Base-by-base conservation (phyloP, 768 basidiomycete genomes). In the Leucocoprinus sp. region DNA sequence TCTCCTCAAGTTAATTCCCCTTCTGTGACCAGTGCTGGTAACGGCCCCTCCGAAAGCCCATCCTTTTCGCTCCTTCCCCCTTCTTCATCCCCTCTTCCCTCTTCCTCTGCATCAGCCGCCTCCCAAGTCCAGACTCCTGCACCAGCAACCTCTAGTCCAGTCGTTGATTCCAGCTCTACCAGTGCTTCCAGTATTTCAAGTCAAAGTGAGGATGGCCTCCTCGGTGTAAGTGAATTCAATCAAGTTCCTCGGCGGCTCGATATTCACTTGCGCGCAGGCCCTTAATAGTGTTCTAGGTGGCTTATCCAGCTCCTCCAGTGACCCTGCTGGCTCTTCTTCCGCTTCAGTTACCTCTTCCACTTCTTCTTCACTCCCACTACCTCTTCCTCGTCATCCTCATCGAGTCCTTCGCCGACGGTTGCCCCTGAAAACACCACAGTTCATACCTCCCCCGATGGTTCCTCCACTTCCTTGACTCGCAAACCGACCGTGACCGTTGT, bases 21-120 rank as follows among this genome's bases (percentile, higher is more conserved):
- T 18, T 51, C 60, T 39, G 58, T 66, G 49, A 62, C 60, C 48
- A 69, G 65, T 50, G 68, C 64, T 33, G 54, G 59, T 28, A 54
- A 58, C 17, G 56, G 64, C 47, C 57, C 57, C 43, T 48, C 43
- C 34, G 37, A 39, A 22, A 54, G 3, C 42, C 31, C 44, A 41
- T 56, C 48, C 17, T 31, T 5, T n/a, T n/a, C n/a, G 45, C 8
- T 11, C 48, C 37, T 22, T n/a, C 42, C 11, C 48, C 62, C 19
- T 31, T 54, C 11, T 27, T 49, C 12, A 37, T 39, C 17, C 46
- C 60, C 24, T 44, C 58, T 8, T 17, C 55, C n/a, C 14, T 34
- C 59, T 12, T 19, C 49, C 24, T 31, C 38, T 23, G 33, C 60
- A 6, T 54, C 37, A 6, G 4, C 21, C 12, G 21, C 24, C 14